Conservation (phyloP, 1,139 yeast species). For the Sugiyamaella novakii region DNA sequence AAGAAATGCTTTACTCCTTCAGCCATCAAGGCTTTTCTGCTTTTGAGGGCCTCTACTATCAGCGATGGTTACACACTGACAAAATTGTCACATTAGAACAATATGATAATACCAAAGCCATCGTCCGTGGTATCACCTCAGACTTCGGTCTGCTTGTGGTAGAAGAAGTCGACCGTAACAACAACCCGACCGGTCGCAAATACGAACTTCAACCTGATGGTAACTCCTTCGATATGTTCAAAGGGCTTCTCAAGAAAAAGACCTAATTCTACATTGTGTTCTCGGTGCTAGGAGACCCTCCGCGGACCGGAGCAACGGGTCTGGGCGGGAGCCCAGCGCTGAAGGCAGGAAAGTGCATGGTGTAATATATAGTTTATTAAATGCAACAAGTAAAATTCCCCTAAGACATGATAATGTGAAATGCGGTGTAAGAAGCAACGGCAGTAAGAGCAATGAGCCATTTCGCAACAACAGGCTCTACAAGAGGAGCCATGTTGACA, state of each 20-base stretch:
- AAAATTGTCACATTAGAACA: conserved; percentile 58
- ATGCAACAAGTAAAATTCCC: conserved; percentile 11
- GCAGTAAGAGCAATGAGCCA: conserved; percentile 28
- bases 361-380: neutral
- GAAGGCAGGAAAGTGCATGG: neutral
- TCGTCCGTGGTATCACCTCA: conserved; percentile 74
- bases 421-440: conserved; percentile 23
- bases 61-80: conserved; percentile 79
- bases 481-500: conserved; percentile 26
- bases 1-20: conserved; percentile 61
- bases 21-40: conserved; percentile 64
- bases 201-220: conserved; percentile 94
- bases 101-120: conserved; percentile 58
- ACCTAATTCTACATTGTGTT: conserved; percentile 15
- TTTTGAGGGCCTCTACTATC: conserved; percentile 72
- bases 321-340: conserved; percentile 8
- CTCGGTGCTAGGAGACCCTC: neutral
- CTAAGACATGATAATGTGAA: conserved; percentile 21
- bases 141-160: conserved; percentile 85
- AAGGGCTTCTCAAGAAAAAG: conserved; percentile 76
- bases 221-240: conserved; percentile 93
- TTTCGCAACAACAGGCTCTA: conserved; percentile 29
- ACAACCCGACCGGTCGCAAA: conserved; percentile 51
- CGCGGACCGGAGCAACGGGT: conserved; percentile 3
- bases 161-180: conserved; percentile 55